Percentiles rank a stretch among this genome's conserved stretches.
Evolutionary conservation across 2,329 filamentous ascomycete species (phyloP).

Genomic region (Aspergillus caelatus): DNA sequence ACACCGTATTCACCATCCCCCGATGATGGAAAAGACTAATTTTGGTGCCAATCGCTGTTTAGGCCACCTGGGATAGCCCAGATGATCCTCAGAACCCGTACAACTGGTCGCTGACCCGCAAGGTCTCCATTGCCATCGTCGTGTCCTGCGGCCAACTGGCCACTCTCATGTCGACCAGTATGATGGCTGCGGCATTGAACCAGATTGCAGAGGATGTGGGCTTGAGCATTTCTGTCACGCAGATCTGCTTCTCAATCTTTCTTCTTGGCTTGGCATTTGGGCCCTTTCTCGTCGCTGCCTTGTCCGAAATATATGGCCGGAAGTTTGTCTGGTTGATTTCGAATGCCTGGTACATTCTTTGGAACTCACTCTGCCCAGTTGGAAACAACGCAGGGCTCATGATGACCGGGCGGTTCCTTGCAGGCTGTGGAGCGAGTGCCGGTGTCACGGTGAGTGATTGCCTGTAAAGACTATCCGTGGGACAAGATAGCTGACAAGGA

Average conservation of each 20-base stretch:
- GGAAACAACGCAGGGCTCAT: conserved; percentile 3
- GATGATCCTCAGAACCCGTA: conserved; percentile 7
- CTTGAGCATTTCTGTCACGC: background rate
- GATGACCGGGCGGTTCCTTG: conserved; percentile 5
- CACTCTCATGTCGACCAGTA: conserved; percentile 7
- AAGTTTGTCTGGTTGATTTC: background rate
- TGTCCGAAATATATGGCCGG: conserved; percentile 10
- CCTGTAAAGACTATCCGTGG: background rate
- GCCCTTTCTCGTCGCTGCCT: conserved; percentile 5
- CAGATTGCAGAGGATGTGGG: background rate
- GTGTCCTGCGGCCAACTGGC: conserved; percentile 5
- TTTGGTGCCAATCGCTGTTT: background rate
- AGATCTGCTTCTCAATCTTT: conserved; percentile 8
- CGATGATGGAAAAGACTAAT: background rate
- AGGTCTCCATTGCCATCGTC: conserved; percentile 4
- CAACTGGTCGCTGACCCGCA: conserved; percentile 2
- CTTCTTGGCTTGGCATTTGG: conserved; percentile 4
- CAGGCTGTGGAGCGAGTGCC: conserved; percentile 3
- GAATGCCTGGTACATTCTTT: conserved; percentile 8
- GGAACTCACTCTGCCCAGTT: conserved; percentile 8
- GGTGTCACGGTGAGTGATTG: background rate
- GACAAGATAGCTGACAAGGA: background rate
- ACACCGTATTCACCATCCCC: too few species aligned
- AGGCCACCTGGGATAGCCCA: conserved; percentile 8
- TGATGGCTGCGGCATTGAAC: conserved; percentile 8